phyloP scores from a whole-genome alignment of 345 rosid species.

The Rhodamnia rubescens region DNA sequence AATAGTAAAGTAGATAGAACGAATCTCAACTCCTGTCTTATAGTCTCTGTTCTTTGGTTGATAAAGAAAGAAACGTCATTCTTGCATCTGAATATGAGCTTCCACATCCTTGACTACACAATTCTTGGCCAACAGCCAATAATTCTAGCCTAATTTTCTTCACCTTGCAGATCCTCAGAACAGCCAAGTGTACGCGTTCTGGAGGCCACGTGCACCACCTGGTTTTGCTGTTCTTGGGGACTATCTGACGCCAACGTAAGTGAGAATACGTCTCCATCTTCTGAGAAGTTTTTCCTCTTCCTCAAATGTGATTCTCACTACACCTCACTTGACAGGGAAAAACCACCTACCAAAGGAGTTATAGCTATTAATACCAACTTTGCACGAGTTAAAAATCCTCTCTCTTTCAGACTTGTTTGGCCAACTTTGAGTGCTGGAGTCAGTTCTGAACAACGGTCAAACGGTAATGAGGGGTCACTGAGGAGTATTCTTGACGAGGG shows the following conservation, averaged over 20 bases:
- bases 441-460: conserved; percentile 19
- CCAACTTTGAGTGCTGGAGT: conserved; percentile 30
- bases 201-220: conserved; percentile 93
- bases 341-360: conserved; percentile 94
- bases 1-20: neutral
- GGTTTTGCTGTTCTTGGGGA: conserved; percentile 98
- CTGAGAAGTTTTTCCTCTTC: neutral
- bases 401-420: conserved; percentile 74
- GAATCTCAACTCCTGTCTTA: neutral
- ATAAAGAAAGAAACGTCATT: neutral
- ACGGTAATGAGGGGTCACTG: conserved; percentile 3
- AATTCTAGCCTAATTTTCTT: neutral
- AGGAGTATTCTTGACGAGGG: conserved; percentile 3
- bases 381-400: conserved; percentile 70
- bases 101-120: neutral
- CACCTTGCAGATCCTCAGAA: conserved; percentile 35
- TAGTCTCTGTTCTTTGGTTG: neutral
- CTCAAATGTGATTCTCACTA: neutral
- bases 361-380: conserved; percentile 73
- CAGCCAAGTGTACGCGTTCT: conserved; percentile 66
- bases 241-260: conserved; percentile 85
- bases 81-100: neutral
- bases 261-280: conserved; percentile 5
- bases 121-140: neutral
- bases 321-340: conserved; percentile 60